Evolutionary conservation across 2,329 filamentous ascomycete species (phyloP), one percentile per base, ranked within the genome.

Genomic region (Zymoseptoria tritici): DNA sequence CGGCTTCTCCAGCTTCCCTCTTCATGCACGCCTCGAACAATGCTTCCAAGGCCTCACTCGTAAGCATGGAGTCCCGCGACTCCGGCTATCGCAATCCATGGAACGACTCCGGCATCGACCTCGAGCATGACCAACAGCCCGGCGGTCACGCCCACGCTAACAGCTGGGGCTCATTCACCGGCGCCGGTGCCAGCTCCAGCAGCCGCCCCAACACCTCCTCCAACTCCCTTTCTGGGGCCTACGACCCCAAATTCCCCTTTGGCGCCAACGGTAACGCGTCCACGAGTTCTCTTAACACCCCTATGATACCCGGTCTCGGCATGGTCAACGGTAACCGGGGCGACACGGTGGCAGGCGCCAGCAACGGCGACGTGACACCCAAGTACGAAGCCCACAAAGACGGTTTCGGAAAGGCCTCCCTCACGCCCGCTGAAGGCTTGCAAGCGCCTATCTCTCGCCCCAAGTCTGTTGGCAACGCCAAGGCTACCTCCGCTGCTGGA

Each of bases 61-160:
- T 96, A 68, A 96, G 91, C 64, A 92, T 97, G 75, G 93, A 97
- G 77, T 97, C 92, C 54, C 91, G 91, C 42, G 89, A 93, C 73
- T 96, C 91, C 79, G 91, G 91, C 67, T 95, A 96, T 75, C 89
- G 92, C 76, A 96, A 97, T 77, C 92, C 92, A 63, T 97, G 93
- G 93, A 97, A 97, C 74, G 93, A 97, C 75, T 96, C 91, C 72
- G 93, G 92, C 70, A 91, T 97, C 72, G 97, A 97, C 74, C 85
- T 97, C 67, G 93, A 97, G 70, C 91, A 96, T 65, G 91, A 97
- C 68, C 70, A 77, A 55, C 61, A 67, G 57, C 53, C 13, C 46
- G 64, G 66, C 54, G 65, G 65, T 58, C 64, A 67, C 52, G 62
- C 58, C 53, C 80, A 82, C 66, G 74, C 74, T 66, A 74, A 78